A percentile compares a stretch with the other conserved stretches of the same genome.
Conservation (phyloP, 176 grass and related monocot genomes). For the Ensete glaucum region DNA sequence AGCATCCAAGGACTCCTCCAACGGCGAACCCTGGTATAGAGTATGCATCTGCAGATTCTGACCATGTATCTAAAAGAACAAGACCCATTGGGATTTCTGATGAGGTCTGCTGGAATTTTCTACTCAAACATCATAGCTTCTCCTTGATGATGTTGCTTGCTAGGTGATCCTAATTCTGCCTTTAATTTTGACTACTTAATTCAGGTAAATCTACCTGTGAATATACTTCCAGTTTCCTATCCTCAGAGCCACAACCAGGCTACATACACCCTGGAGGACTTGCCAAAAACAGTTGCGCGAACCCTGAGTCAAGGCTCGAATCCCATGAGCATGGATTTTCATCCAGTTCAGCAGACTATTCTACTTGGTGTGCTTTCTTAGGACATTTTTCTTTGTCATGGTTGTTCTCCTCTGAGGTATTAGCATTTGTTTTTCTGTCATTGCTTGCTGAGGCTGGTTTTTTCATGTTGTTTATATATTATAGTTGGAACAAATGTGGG, state of each 20-base stretch:
- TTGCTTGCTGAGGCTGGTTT: background rate
- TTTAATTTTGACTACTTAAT: conserved; percentile 20
- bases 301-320: conserved; percentile 69
- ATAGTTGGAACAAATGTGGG: conserved; percentile 98
- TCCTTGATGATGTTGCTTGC: background rate
- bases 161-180: conserved; percentile 15
- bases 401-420: conserved; percentile 1
- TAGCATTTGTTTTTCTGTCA: conserved; percentile 5
- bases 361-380: conserved; percentile 57
- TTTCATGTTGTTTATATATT: conserved; percentile 6
- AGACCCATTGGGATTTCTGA: conserved; percentile 89
- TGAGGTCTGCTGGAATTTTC: conserved; percentile 46
- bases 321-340: conserved; percentile 99
- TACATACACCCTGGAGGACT: conserved; percentile 60
- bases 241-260: conserved; percentile 68
- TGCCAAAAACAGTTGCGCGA: conserved; percentile 75
- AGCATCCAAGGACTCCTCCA: conserved; percentile 81
- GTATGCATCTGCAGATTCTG: conserved; percentile 88
- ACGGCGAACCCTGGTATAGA: conserved; percentile 60
- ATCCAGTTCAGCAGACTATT: conserved; percentile 86
- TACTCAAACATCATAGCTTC: conserved; percentile 15
- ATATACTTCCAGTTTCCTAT: conserved; percentile 69
- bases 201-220: conserved; percentile 86
- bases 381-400: background rate
- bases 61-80: conserved; percentile 72